Base-by-base conservation (phyloP, 805 yeast species). In the Zygoascus flipseniorum region DNA sequence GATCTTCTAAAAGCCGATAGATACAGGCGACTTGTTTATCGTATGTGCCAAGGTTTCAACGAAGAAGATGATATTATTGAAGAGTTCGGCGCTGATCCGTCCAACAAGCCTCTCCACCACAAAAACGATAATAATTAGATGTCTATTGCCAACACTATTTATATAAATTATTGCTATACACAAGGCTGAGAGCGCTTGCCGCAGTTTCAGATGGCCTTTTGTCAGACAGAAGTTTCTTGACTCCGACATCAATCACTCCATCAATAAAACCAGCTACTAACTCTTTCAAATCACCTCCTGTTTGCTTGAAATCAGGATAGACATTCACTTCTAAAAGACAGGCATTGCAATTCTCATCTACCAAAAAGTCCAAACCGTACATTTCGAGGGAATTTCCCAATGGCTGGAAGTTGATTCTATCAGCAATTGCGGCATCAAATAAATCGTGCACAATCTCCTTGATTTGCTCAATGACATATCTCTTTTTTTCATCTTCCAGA, bases 281-380 rank as follows among this genome's bases (percentile, higher is more conserved):
- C 1, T 61, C 72, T 63, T 85, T 86, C 60, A 92, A 72, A 8
- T 78, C 85, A 14, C 72, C 78, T 16, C 99, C 99, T 0, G 98
- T 93, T 69, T 93, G 99, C 63, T 89, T 89, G 71, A 93, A 93
- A 65, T 93, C 99, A 0, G 99, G 99, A 64, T 85, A 93, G 14
- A 98, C 84, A 63, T 93, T 93, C 46, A 89, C 87, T 67, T 93
- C 98, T 43, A 92, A 70, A 28, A 93, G 65, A 46, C 74, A 75
- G 2, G 86, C 92, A 13, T 75, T 66, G 20, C 68, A 64, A 32
- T 56, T 52, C 31, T 79, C 72, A 1, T 69, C 71, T 16, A 93
- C 86, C 52, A 93, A 68, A 67, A 89, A 90, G 66, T 93, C 99
- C 14, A 93, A 73, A 0, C 99, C 99, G 65, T 77, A 93, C 6